Percentiles rank a stretch among this genome's conserved stretches.
Evolutionary conservation across 2,329 filamentous ascomycete genomes (phyloP).

Genomic region (Fusarium pseudograminearum): DNA sequence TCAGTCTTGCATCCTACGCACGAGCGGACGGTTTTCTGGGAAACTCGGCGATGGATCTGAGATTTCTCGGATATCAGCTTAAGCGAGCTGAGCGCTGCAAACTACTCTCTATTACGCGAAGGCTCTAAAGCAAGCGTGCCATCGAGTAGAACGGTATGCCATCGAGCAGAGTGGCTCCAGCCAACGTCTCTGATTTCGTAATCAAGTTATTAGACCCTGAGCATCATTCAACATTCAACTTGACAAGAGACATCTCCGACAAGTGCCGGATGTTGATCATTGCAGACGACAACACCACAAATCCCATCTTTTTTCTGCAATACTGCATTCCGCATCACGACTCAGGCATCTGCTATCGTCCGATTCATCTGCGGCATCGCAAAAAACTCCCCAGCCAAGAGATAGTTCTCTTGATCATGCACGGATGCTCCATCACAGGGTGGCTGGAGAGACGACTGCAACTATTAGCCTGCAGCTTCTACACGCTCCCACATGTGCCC

Average conservation of each 20-base stretch:
- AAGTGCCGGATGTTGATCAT: constrained; percentile 26
- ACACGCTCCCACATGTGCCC: constrained; percentile 40
- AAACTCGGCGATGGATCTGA: constrained; percentile 27
- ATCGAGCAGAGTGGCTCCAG: constrained; percentile 5
- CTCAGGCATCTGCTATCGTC: constrained; percentile 32
- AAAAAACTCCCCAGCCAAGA: constrained; percentile 38
- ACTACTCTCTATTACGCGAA: neutral
- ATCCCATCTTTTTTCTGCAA: constrained; percentile 20
- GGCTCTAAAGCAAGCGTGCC: constrained; percentile 5
- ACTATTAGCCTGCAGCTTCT: constrained; percentile 34
- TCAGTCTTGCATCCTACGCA: neutral
- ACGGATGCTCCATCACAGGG: constrained; percentile 37
- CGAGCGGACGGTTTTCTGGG: constrained; percentile 21
- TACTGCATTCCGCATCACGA: constrained; percentile 30
- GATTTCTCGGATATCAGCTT: constrained; percentile 22
- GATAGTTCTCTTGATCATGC: constrained; percentile 34
- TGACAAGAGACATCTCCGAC: constrained; percentile 8
- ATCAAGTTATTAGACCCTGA: constrained; percentile 6
- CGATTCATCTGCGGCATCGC: constrained; percentile 39
- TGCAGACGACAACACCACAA: constrained; percentile 34
- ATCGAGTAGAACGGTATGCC: neutral
- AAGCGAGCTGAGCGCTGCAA: constrained; percentile 26
- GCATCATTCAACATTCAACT: constrained; percentile 14
- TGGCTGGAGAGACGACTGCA: constrained; percentile 43
- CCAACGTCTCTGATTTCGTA: constrained; percentile 2